Base-by-base conservation (phyloP, 1,139 yeast species). In the Blastobotrys persicus region DNA sequence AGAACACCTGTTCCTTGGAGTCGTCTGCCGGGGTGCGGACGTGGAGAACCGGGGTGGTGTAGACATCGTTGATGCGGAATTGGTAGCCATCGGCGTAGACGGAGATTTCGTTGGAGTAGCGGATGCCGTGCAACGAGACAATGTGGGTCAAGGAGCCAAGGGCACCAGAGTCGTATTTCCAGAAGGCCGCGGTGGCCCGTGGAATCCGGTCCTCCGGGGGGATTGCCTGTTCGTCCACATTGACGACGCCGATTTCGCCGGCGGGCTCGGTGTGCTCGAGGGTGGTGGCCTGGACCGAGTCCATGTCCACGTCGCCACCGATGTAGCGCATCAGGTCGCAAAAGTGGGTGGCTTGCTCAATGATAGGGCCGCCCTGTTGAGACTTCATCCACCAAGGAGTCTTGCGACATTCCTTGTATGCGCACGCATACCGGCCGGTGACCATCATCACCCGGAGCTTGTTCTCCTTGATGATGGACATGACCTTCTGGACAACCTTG, bases 261-360 rank as follows among this genome's bases (percentile, higher is more conserved):
- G 59, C 56, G 3, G 50, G 53, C 17, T 54, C 59, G 37, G 53
- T 49, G 50, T 56, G 53, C 28, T 54, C 53, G 5, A 57, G 45
- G 2, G 58, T 48, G 17, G 42, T 45, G 38, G 58, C 59, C 34
- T 47, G 47, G 34, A 57, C 52, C 2, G 58, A 44, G 43, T 52
- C 50, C 39, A 55, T 44, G 19, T 45, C 54, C 38, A 55, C 58
- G 14, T 57, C 59, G 5, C 60, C 60, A 14, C 55, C 60, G 31
- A 57, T 45, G 53, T 49, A 53, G 13, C 59, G 45, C 33, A 47
- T 43, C 39, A 57, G 44, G 38, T 57, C 59, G 37, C 58, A 54
- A 44, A 57, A 57, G 49, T 57, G 60, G 18, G 60, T 57, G 17
- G 50, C 60, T 35, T 57, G 60, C 45, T 57, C 60, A 12, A 57